Conservation (phyloP, 106 monocot genomes). For the Dendrobium nobile region DNA sequence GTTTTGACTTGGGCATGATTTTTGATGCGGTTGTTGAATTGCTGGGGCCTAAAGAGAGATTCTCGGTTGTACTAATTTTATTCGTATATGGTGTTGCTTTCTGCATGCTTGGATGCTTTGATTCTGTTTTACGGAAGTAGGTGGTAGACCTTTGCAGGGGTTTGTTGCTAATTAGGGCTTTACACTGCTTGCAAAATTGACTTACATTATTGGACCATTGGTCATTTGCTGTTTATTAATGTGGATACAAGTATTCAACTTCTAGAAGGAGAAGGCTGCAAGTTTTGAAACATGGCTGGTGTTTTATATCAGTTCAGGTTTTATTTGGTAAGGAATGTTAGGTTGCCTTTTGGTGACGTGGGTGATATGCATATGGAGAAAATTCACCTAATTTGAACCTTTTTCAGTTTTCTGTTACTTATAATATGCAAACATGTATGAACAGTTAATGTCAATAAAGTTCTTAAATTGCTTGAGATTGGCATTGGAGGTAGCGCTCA, state of each 20-base stretch:
- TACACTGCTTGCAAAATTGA: neutral
- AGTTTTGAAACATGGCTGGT: neutral
- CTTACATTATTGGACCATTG: neutral
- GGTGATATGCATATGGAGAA: neutral
- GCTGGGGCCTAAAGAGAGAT: neutral
- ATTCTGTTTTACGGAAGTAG: neutral
- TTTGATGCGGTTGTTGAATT: constrained; percentile 1
- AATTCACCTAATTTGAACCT: neutral
- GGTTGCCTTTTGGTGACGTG: neutral
- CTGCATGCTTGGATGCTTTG: neutral
- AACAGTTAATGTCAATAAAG: neutral
- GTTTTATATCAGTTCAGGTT: neutral
- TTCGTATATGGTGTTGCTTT: neutral
- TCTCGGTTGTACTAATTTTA: neutral
- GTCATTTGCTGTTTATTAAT: neutral
- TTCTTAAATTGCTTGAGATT: neutral
- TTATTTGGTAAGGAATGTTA: neutral
- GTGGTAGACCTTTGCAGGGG: neutral
- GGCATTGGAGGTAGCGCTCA: neutral
- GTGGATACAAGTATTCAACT: neutral
- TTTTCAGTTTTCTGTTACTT: too few relatives aligned
- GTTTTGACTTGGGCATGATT: neutral
- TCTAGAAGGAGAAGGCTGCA: neutral
- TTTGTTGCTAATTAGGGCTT: neutral
- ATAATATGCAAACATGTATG: neutral